Base-by-base conservation (phyloP, 2,329 filamentous ascomycete species). In the Phoma sp. region DNA sequence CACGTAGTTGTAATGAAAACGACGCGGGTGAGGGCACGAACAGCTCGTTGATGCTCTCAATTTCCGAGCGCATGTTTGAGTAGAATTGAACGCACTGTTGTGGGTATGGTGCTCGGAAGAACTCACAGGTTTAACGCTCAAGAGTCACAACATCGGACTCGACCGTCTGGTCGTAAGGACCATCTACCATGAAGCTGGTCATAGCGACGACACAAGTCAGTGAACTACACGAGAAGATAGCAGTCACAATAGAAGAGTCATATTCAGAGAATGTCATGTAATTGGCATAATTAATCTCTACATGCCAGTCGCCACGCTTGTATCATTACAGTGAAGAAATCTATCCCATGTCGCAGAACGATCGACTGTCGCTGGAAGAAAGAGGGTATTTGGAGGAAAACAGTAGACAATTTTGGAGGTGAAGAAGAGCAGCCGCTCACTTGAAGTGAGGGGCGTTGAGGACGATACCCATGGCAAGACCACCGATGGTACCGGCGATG, bases 361-460 rank as follows among this genome's bases (percentile, higher is more conserved):
- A 49, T 43, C 29, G 45, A 46, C 18, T 25, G 14, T 36, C 40
- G 45, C 46, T 45, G 38, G 49, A 48, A 49, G 34, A 54, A 49
- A 54, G 51, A 49, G 51, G 51, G 51, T 54, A 49, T 54, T 49
- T n/a, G 23, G 45, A 32, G 37, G 45, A 32, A 42, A 42, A 28
- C 29, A 46, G 28, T 23, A 20, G 39, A 54, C 39, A 49, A 40
- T 49, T 54, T 54, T 54, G 23, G 28, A n/a, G n/a, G 5, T 30
- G 38, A 47, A 39, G 20, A 42, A 50, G n/a, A 23, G 14, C 20
- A 39, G 50, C 29, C 26, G 15, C 18, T 64, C 42, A 64, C 38
- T 32, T 17, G 21, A 67, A 87, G 63, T 85, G 83, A 56, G 86
- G 86, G 23, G 85, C 80, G 57, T 88, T 88, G 20, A 88, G 70